Conservation (phyloP, 2,329 filamentous ascomycete species). For the Pseudogymnoascus sp. region DNA sequence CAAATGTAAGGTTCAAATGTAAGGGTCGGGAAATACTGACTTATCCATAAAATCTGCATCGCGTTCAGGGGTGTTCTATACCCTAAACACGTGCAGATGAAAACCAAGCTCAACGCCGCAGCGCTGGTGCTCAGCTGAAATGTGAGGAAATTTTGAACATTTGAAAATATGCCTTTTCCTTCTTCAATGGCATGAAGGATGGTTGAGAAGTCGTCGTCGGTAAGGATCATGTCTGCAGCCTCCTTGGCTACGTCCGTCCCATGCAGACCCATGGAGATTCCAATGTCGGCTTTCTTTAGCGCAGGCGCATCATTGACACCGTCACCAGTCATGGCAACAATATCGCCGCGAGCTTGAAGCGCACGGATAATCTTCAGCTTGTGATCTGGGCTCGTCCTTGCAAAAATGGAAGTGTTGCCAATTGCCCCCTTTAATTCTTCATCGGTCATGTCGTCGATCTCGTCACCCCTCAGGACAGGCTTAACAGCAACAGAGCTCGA, state of each 20-base stretch:
- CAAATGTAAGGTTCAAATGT: neutral
- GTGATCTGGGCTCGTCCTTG: slow-evolving; percentile 91
- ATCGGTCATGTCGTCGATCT: slow-evolving; percentile 88
- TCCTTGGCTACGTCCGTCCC: slow-evolving; percentile 97
- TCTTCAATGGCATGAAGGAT: slow-evolving; percentile 95
- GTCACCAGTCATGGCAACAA: slow-evolving; percentile 98
- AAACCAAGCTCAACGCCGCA: slow-evolving; percentile 80
- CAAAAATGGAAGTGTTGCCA: slow-evolving; percentile 85
- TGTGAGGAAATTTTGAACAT: slow-evolving; percentile 98
- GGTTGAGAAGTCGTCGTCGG: slow-evolving; percentile 81
- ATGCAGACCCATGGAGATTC: slow-evolving; percentile 90
- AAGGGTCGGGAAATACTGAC: slow-evolving; percentile 45
- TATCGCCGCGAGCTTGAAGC: slow-evolving; percentile 84
- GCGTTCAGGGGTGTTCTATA: slow-evolving; percentile 95
- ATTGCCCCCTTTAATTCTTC: slow-evolving; percentile 78
- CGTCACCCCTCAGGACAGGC: slow-evolving; percentile 76
- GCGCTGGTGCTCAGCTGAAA: slow-evolving; percentile 98
- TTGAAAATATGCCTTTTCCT: slow-evolving; percentile 98
- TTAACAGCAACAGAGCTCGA: slow-evolving; percentile 51
- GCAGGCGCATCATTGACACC: slow-evolving; percentile 97
- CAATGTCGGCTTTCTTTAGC: slow-evolving; percentile 94
- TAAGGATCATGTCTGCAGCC: slow-evolving; percentile 87
- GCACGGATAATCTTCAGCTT: slow-evolving; percentile 95
- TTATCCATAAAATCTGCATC: slow-evolving; percentile 99
- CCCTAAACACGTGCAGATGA: slow-evolving; percentile 85